Conservation (phyloP, 2,329 filamentous ascomycete species). For the Sclerotinia spermophila region DNA sequence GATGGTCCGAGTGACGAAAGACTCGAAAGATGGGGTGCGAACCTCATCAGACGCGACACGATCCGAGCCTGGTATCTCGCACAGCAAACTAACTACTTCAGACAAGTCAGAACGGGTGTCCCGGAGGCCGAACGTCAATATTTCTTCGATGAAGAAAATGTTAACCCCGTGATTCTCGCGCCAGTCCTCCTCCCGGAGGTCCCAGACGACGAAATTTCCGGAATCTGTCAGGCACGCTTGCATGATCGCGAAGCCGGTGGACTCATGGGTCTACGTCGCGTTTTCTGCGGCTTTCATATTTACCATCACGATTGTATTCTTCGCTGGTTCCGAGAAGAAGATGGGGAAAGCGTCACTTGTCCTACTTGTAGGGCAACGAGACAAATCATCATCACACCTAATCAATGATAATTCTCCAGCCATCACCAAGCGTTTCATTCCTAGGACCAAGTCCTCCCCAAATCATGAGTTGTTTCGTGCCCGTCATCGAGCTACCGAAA, state of each 20-base stretch:
- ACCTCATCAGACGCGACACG: background rate
- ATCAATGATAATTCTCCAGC: constrained; percentile 11
- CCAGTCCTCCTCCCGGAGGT: background rate
- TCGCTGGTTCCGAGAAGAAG: background rate
- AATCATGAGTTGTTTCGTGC: constrained; percentile 11
- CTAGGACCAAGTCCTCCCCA: background rate
- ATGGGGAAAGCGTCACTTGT: background rate
- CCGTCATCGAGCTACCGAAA: constrained; percentile 15
- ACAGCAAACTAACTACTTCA: background rate
- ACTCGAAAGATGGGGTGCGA: background rate
- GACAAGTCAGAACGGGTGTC: background rate
- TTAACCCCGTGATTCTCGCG: background rate
- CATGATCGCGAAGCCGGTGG: background rate
- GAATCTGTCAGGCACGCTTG: background rate
- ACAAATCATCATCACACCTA: background rate
- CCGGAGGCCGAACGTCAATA: background rate
- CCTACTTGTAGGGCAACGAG: background rate
- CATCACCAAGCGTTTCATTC: constrained; percentile 8
- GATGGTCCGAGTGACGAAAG: background rate
- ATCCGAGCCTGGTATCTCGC: background rate
- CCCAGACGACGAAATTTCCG: background rate
- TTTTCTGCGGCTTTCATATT: background rate
- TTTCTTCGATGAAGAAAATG: background rate
- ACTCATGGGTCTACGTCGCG: background rate
- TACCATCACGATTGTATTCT: background rate